A percentile compares a stretch with the other conserved stretches of the same genome.
phyloP scores from a whole-genome alignment of 2,329 filamentous ascomycete species.

The Botrytis aclada region DNA sequence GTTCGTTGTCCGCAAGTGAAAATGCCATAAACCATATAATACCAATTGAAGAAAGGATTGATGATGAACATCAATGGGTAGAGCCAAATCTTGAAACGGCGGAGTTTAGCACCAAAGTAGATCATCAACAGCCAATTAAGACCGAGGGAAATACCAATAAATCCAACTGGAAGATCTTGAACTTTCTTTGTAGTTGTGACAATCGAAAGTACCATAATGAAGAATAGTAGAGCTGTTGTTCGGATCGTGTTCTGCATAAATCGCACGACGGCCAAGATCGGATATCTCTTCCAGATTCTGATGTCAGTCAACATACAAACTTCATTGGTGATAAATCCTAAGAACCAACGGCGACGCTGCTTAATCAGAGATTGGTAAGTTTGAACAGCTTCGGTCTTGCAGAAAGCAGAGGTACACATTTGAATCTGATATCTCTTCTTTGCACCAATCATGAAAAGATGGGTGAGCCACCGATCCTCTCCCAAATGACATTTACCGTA shows the following conservation, averaged over 20 bases:
- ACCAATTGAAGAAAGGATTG: constrained; percentile 97
- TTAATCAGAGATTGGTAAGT: constrained; percentile 82
- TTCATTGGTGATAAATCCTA: constrained; percentile 97
- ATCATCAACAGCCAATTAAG: constrained; percentile 95
- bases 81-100: constrained; percentile 88
- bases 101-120: constrained; percentile 85
- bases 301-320: constrained; percentile 97
- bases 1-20: constrained; percentile 83
- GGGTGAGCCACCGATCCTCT: constrained; percentile 94
- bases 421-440: constrained; percentile 93
- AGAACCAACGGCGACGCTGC: constrained; percentile 92
- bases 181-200: constrained; percentile 79
- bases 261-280: constrained; percentile 77
- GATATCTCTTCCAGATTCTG: constrained; percentile 87
- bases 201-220: constrained; percentile 86
- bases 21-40: constrained; percentile 67
- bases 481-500: constrained; percentile 94
- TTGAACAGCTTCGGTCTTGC: constrained; percentile 96
- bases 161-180: constrained; percentile 79
- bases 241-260: constrained; percentile 97
- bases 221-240: constrained; percentile 89
- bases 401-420: constrained; percentile 96
- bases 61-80: constrained; percentile 94
- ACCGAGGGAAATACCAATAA: constrained; percentile 88
- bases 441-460: constrained; percentile 97